phyloP scores from a whole-genome alignment of 1,284 basidiomycete species.

The Trametes pubescens region DNA sequence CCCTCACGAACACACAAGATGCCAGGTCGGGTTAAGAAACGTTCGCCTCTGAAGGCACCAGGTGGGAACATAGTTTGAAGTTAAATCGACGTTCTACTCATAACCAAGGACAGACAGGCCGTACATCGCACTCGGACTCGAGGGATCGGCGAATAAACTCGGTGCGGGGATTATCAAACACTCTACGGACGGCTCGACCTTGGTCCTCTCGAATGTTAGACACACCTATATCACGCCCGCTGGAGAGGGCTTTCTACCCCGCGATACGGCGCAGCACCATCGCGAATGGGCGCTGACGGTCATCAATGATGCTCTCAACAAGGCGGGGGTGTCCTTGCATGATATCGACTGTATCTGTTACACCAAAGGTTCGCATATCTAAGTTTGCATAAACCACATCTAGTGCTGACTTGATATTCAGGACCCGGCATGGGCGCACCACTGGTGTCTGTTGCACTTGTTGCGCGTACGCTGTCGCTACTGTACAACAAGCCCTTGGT shows the following conservation, averaged over 20 bases:
- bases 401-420: constrained; percentile 43
- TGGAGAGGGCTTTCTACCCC: constrained; percentile 95
- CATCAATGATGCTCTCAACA: constrained; percentile 81
- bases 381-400: neutral
- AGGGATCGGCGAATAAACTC: constrained; percentile 97
- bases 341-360: constrained; percentile 96
- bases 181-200: constrained; percentile 69
- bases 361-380: constrained; percentile 79
- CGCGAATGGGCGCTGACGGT: constrained; percentile 91
- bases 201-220: constrained; percentile 85
- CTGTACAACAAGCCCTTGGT: constrained; percentile 93
- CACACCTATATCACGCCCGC: constrained; percentile 99
- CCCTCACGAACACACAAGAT: constrained; percentile 6
- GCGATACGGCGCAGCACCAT: constrained; percentile 96
- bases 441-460: constrained; percentile 92
- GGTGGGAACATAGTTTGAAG: constrained; percentile 21
- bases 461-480: constrained; percentile 92
- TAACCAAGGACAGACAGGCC: constrained; percentile 57
- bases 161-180: constrained; percentile 96
- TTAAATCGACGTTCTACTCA: neutral
- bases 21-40: constrained; percentile 36
- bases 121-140: constrained; percentile 85
- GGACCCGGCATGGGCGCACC: constrained; percentile 99
- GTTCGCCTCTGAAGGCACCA: constrained; percentile 41
- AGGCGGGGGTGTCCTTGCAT: constrained; percentile 75